A percentile compares a stretch with the other conserved stretches of the same genome.
These are phyloP conservation scores for Colletotrichum echinochloae DNA, from an alignment of 2,329 filamentous ascomycete genomes.

Conservation along the genomic window DNA sequence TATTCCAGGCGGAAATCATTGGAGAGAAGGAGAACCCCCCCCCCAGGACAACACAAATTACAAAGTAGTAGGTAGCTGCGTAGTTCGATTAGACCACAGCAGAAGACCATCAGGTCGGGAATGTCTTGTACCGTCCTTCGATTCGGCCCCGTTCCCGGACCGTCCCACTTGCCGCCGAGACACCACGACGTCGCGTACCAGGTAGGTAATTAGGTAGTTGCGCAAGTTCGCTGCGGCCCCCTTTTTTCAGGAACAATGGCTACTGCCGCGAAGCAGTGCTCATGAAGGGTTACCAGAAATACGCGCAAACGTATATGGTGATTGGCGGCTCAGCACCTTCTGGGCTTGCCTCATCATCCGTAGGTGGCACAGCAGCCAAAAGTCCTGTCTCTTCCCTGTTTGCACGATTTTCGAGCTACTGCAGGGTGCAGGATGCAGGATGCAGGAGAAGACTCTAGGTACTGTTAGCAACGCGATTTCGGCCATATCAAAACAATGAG, in stretches of 20 bases:
- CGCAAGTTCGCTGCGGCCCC: not conserved
- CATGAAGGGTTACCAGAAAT: not conserved
- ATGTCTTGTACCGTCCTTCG: conserved; percentile 1
- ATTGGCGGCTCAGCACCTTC: not conserved
- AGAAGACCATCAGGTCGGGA: conserved; percentile 13
- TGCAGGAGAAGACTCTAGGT: conserved; percentile 21
- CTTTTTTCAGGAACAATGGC: conserved; percentile 18
- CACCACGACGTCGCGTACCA: not conserved
- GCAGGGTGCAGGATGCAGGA: conserved; percentile 13
- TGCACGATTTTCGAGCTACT: not conserved
- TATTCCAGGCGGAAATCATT: not conserved
- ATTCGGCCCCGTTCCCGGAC: conserved; percentile 29
- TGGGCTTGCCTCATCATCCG: not conserved
- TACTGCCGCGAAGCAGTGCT: conserved; percentile 8
- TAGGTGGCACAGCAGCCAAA: not conserved
- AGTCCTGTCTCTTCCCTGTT: not conserved
- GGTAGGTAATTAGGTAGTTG: too few relatives aligned
- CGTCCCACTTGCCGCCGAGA: conserved; percentile 22
- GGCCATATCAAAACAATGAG: conserved; percentile 3
- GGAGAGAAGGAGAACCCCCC: not conserved
- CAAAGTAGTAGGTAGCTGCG: not conserved
- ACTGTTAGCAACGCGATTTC: not conserved
- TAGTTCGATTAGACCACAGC: conserved; percentile 2
- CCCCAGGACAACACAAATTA: not conserved
- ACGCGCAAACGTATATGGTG: not conserved